Base-by-base conservation (phyloP, 257 asterid species). In the Sherardia arvensis region DNA sequence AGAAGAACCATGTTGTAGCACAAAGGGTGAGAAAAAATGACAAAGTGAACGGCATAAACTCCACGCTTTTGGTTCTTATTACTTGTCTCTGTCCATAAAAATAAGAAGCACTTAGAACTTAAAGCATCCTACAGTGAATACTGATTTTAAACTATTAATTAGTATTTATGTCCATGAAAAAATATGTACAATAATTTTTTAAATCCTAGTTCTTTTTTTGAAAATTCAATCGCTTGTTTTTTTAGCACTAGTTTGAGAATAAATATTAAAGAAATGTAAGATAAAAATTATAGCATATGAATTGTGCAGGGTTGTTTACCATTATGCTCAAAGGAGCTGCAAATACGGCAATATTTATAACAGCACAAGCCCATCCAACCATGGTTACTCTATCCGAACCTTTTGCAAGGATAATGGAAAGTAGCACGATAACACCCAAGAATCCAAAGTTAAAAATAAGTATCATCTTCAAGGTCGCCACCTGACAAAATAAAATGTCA, bases 361-460 rank as follows among this genome's bases (percentile, higher is more conserved):
- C 67, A 17, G 87, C 91, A 70, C 92, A 84, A 2, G 62, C 61
- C 96, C 96, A 88, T 76, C 96, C 96, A 22, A 86, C 87, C 0
- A 80, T 17, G 27, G 70, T 27, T 1, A 80, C 85, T 65, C 90
- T 75, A 4, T 73, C 59, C 0, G 79, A 0, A 12, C 90, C 92
- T 28, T 81, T 58, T 12, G 74, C 58, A 4, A 73, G 65, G 54
- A 78, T 33, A 27, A 70, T 8, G 7, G 96, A 78, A 11, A 77
- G 66, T 14, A 61, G 26, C 62, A 76, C 17, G 15, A 88, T 66
- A 53, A 69, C 3, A 61, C 86, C 89, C 22, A 85, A 51, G 10
- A 72, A 78, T 79, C 87, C 87, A 15, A 79, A 27, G 30, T 85
- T 77, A 74, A 85, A 66, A n/a, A 83, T 0, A 27, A 74, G 2